Percentiles rank a stretch among this genome's conserved stretches.
Evolutionary conservation across 495 filamentous ascomycete species (phyloP).

Genomic region (Tuber borchii): DNA sequence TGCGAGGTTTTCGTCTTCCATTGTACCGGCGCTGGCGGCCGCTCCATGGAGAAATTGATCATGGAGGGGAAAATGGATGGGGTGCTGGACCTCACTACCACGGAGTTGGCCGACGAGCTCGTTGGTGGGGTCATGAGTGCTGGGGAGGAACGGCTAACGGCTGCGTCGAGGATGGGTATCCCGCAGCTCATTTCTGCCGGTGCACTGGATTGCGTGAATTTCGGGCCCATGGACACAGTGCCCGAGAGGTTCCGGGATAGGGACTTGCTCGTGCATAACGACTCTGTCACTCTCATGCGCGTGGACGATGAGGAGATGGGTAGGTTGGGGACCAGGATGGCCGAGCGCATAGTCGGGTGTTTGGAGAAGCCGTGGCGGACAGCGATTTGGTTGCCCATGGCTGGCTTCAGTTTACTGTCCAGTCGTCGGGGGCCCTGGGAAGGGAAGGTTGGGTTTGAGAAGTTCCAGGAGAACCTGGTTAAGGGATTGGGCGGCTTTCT

Average conservation of each 20-base stretch:
- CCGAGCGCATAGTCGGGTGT: constrained; percentile 47
- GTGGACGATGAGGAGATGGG: constrained; percentile 52
- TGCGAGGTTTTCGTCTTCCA: constrained; percentile 63
- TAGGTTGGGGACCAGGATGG: constrained; percentile 51
- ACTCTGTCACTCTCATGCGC: constrained; percentile 58
- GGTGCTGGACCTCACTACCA: constrained; percentile 63
- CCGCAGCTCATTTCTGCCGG: constrained; percentile 60
- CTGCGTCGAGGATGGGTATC: constrained; percentile 51
- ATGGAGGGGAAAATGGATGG: constrained; percentile 52
- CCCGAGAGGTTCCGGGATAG: constrained; percentile 48
- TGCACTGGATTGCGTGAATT: constrained; percentile 64
- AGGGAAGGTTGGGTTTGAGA: constrained; percentile 47
- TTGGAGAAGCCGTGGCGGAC: constrained; percentile 44
- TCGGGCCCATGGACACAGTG: constrained; percentile 53
- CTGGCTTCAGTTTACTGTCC: not conserved
- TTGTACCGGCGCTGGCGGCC: constrained; percentile 60
- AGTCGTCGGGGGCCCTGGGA: constrained; percentile 40
- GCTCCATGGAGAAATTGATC: constrained; percentile 61
- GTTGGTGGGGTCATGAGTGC: constrained; percentile 58
- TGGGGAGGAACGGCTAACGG: constrained; percentile 50
- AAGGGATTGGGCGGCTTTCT: constrained; percentile 47
- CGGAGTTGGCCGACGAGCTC: constrained; percentile 58
- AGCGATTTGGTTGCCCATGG: constrained; percentile 52
- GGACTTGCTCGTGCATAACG: constrained; percentile 58
- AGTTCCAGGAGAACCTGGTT: constrained; percentile 45